Evolutionary conservation across 129 eudicot genomes (phyloP), one percentile per base, ranked within the genome.

Genomic region (Apium graveolens): DNA sequence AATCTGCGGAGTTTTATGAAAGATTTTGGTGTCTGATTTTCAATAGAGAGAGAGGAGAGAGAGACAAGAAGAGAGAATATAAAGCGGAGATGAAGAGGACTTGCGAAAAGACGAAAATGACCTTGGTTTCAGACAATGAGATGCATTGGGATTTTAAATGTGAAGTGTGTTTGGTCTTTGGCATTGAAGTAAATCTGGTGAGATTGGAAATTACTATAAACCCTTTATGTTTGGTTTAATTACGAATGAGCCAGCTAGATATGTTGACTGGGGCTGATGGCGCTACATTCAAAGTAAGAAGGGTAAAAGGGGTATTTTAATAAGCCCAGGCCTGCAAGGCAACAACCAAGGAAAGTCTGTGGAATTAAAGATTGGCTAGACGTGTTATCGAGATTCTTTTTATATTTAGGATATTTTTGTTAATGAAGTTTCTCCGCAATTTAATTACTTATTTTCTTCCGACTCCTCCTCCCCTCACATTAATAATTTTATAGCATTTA

Each of bases 111-210:
- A 65, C 70, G 7, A 65, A 65, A 65, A 14, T 27, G 9, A 11
- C 38, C 70, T 4, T 12, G 20, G 38, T 65, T 26, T 65, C 70
- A 27, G 70, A 65, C 70, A 65, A 31, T 29, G 37, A 29, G 70
- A 29, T 65, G 70, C 70, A 29, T 65, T 65, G 70, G 70, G 70
- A 65, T 65, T 29, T 26, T 65, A 65, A 57, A 65, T 65, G 70
- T 29, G 18, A 29, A 65, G 32, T 31, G 70, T 24, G 3, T 65
- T 65, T 29, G 70, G 37, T 6, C 70, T 4, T 29, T 29, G 70
- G 21, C 35, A 31, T 29, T 65, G 12, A 26, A 65, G 70, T 65
- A 38, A 65, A 65, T 65, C 70, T 29, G 38, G 21, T 63, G 70
- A 26, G 8, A 0, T 5, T 63, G 3, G 7, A 4, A 3, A 2